phyloP scores from a whole-genome alignment of 306 rosid genomes.

The Ammopiptanthus mongolicus region DNA sequence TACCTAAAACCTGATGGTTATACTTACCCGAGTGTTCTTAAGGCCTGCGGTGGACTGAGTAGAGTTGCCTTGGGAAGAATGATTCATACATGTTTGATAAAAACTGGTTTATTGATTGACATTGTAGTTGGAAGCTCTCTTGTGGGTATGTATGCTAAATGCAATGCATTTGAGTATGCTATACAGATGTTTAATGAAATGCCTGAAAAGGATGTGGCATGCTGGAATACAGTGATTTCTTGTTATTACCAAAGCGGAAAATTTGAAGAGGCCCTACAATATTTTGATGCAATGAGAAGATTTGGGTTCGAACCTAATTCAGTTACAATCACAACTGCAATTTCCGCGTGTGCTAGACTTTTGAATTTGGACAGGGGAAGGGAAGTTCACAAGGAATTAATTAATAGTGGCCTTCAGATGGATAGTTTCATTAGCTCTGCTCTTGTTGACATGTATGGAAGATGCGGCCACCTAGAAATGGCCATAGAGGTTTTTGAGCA shows the following conservation, averaged over 20 bases:
- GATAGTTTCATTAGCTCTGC: slow-evolving; percentile 59
- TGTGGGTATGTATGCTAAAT: slow-evolving; percentile 62
- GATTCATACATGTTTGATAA: slow-evolving; percentile 50
- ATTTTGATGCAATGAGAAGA: slow-evolving; percentile 51
- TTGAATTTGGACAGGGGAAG: slow-evolving; percentile 64
- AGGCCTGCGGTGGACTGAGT: slow-evolving; percentile 62
- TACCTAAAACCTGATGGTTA: too few species aligned
- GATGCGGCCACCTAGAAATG: slow-evolving; percentile 60
- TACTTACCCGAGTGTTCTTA: too few species aligned
- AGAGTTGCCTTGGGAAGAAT: slow-evolving; percentile 40
- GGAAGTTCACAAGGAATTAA: slow-evolving; percentile 57
- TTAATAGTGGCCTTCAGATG: slow-evolving; percentile 20
- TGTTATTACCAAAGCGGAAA: slow-evolving; percentile 65
- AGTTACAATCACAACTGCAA: too few species aligned
- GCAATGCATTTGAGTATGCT: slow-evolving; percentile 46
- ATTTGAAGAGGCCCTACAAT: slow-evolving; percentile 42
- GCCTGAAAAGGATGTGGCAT: slow-evolving; percentile 68
- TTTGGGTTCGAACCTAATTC: slow-evolving; percentile 60
- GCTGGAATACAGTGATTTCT: slow-evolving; percentile 79
- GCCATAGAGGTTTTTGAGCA: slow-evolving; percentile 63
- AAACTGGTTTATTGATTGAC: slow-evolving; percentile 49
- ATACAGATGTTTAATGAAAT: slow-evolving; percentile 51
- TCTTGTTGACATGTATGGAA: slow-evolving; percentile 85
- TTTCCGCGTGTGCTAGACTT: slow-evolving; percentile 66
- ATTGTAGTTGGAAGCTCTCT: slow-evolving; percentile 63